Percentiles rank a stretch among this genome's conserved stretches.
phyloP scores from a whole-genome alignment of 2,329 filamentous ascomycete genomes.

The Tolypocladium sp. region DNA sequence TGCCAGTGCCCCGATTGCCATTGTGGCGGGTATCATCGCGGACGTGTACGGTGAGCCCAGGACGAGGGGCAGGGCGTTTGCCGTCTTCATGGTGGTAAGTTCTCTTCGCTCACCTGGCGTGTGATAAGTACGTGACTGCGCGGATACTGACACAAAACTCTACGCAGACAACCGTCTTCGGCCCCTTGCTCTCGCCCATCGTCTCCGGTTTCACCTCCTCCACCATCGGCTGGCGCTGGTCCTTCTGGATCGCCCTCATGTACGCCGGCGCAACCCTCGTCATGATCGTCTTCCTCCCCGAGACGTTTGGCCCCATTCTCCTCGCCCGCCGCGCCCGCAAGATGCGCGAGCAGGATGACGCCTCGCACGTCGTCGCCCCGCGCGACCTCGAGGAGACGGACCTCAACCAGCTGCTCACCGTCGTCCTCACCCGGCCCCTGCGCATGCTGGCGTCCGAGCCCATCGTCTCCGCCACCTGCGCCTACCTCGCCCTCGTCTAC shows the following conservation, averaged over 20 bases:
- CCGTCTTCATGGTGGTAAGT: constrained; percentile 52
- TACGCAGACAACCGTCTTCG: constrained; percentile 48
- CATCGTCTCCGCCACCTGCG: constrained; percentile 60
- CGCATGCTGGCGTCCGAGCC: constrained; percentile 66
- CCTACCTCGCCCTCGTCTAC: constrained; percentile 65
- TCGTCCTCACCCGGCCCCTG: constrained; percentile 63
- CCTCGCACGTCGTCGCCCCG: constrained; percentile 43
- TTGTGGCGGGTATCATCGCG: constrained; percentile 53
- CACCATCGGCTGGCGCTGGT: constrained; percentile 58
- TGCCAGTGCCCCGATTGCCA: constrained; percentile 46
- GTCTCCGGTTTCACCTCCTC: constrained; percentile 52
- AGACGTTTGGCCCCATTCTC: constrained; percentile 53
- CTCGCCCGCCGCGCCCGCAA: constrained; percentile 46
- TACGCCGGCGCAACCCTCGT: constrained; percentile 54
- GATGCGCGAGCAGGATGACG: constrained; percentile 46
- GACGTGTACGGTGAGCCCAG: constrained; percentile 47
- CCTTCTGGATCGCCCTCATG: constrained; percentile 62
- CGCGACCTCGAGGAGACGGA: constrained; percentile 54
- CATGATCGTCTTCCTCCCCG: constrained; percentile 53
- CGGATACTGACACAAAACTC: background rate
- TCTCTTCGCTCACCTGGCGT: background rate
- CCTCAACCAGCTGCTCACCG: constrained; percentile 49
- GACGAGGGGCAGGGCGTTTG: constrained; percentile 49
- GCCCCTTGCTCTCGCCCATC: constrained; percentile 57
- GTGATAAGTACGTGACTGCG: background rate